These are phyloP conservation scores for Coemansia sp. DNA, from an alignment of 371 early-diverging fungal genomes.

Conservation along the genomic window DNA sequence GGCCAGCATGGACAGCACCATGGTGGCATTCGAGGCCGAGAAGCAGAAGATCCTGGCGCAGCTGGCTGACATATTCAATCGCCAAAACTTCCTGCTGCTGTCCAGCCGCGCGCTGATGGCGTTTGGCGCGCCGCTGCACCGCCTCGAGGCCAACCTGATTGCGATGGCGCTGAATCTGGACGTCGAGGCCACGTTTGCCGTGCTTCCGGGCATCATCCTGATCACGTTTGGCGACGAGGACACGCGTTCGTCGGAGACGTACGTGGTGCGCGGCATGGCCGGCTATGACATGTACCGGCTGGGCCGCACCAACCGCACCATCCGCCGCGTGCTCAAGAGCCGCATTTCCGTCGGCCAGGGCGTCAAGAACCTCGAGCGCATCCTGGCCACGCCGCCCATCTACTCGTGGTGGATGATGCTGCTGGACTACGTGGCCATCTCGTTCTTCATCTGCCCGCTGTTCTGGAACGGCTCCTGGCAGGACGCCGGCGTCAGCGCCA, in stretches of 20 bases:
- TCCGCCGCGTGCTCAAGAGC: constrained; percentile 59
- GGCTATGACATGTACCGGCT: constrained; percentile 73
- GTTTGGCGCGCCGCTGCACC: constrained; percentile 76
- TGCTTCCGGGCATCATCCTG: constrained; percentile 71
- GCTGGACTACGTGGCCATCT: constrained; percentile 44
- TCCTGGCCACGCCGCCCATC: constrained; percentile 46
- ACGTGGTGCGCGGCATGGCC: constrained; percentile 59
- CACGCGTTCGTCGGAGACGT: constrained; percentile 77
- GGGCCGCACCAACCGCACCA: constrained; percentile 61
- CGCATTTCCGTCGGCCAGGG: constrained; percentile 50
- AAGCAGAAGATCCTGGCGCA: constrained; percentile 42
- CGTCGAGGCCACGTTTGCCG: constrained; percentile 68
- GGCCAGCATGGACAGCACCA: constrained; percentile 29
- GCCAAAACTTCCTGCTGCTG: constrained; percentile 69
- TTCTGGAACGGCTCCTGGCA: constrained; percentile 68
- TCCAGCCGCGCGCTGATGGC: constrained; percentile 66
- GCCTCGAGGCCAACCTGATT: constrained; percentile 55
- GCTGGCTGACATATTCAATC: constrained; percentile 60
- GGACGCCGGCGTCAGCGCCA: constrained; percentile 60
- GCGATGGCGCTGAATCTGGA: constrained; percentile 56
- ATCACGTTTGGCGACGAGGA: constrained; percentile 71
- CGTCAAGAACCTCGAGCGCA: constrained; percentile 39
- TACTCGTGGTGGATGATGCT: constrained; percentile 50
- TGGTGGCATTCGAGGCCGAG: constrained; percentile 38
- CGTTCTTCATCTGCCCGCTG: constrained; percentile 62